Conservation (phyloP, 345 rosid species). For the Laguncularia racemosa region DNA sequence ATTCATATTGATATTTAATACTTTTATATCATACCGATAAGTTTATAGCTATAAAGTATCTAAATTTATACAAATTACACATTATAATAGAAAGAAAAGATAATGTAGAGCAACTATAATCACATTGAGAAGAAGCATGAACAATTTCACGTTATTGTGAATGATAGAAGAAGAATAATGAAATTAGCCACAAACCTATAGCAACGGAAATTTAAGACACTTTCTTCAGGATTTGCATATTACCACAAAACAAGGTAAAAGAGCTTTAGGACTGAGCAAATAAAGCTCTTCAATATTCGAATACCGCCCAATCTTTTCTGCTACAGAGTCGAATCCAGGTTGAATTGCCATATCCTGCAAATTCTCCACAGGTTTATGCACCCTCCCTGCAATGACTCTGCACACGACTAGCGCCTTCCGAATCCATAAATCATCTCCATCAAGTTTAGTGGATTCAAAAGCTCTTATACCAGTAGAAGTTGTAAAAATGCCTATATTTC, state of each 20-base stretch:
- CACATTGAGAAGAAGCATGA: too few relatives aligned
- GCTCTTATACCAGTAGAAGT: conserved; percentile 45
- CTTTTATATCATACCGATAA: too few relatives aligned
- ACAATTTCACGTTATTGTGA: background rate
- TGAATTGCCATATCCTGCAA: conserved; percentile 23
- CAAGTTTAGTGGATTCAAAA: conserved; percentile 24
- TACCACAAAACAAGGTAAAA: conserved; percentile 71
- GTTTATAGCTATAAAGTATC: too few relatives aligned
- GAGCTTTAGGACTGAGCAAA: conserved; percentile 44
- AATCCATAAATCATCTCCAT: background rate
- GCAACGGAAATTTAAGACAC: background rate
- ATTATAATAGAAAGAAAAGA: too few relatives aligned
- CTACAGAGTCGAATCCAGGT: conserved; percentile 60
- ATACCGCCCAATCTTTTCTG: conserved; percentile 32
- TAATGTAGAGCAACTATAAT: too few relatives aligned
- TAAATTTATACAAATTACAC: too few relatives aligned
- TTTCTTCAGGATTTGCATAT: conserved; percentile 29
- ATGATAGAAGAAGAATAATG: background rate
- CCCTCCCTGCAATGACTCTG: conserved; percentile 71
- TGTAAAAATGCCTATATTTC: conserved; percentile 37
- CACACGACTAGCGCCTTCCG: conserved; percentile 49
- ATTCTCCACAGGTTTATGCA: conserved; percentile 37
- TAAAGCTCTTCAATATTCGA: conserved; percentile 46
- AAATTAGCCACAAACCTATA: background rate
- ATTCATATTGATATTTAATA: too few relatives aligned